Conservation (phyloP, 164 flowering plant species). For the Aristolochia fimbriata region DNA sequence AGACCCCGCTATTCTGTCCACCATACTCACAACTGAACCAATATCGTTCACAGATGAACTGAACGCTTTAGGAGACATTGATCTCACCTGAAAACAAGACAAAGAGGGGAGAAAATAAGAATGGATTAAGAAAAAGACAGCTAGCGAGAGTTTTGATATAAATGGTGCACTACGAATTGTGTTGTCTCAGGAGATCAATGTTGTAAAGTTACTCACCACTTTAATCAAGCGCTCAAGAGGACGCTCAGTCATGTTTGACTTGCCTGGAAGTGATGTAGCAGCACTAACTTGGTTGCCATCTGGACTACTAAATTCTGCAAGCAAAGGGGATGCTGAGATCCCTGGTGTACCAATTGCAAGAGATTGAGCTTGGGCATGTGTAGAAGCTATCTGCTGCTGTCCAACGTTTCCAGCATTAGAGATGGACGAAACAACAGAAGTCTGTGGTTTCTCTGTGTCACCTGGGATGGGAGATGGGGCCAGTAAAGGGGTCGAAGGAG, state of each 20-base stretch:
- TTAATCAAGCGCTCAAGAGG: constrained; percentile 75
- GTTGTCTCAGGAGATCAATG: background rate
- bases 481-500: constrained; percentile 80
- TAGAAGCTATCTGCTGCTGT: constrained; percentile 35
- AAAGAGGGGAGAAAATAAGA: no score
- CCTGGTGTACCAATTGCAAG: constrained; percentile 91
- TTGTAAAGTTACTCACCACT: constrained; percentile 42
- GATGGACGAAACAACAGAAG: constrained; percentile 41
- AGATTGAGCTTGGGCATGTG: constrained; percentile 33
- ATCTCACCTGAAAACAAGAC: constrained; percentile 48
- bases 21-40: constrained; percentile 76
- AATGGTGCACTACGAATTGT: background rate
- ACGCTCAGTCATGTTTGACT: constrained; percentile 49
- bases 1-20: constrained; percentile 79
- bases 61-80: constrained; percentile 54
- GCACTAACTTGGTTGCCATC: constrained; percentile 52
- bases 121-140: background rate
- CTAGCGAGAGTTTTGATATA: no score
- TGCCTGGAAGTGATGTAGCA: constrained; percentile 32
- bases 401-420: constrained; percentile 56
- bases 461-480: constrained; percentile 82
- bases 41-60: constrained; percentile 71
- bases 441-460: constrained; percentile 54
- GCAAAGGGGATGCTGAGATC: constrained; percentile 89
- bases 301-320: constrained; percentile 54